A percentile compares a stretch with the other conserved stretches of the same genome.
Conservation (phyloP, 2,329 filamentous ascomycete species). For the Fusarium incarnatum region DNA sequence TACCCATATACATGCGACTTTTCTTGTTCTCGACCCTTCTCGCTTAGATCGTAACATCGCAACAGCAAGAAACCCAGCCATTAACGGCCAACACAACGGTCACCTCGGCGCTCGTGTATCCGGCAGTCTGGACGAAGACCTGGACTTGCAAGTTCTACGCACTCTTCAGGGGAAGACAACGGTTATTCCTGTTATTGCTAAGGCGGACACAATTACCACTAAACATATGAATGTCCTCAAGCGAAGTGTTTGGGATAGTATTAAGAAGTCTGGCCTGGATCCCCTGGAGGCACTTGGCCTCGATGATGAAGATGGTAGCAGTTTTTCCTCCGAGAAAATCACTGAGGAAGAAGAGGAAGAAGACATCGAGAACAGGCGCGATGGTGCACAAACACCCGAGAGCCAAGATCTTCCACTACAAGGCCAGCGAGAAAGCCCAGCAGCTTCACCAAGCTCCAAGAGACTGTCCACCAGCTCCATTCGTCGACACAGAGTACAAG, state of each 20-base stretch:
- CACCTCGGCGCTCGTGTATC: constrained; percentile 59
- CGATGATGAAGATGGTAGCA: constrained; percentile 77
- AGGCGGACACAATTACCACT: constrained; percentile 96
- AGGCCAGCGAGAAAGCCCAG: constrained; percentile 48
- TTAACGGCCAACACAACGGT: constrained; percentile 64
- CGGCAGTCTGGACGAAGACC: constrained; percentile 83
- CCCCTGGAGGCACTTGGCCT: constrained; percentile 88
- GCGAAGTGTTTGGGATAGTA: constrained; percentile 86
- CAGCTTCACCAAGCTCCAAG: constrained; percentile 56
- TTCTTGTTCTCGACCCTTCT: constrained; percentile 88
- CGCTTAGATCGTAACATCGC: constrained; percentile 87
- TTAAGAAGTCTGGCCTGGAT: constrained; percentile 88
- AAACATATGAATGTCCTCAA: constrained; percentile 94
- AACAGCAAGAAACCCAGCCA: constrained; percentile 66
- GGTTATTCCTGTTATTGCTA: constrained; percentile 94
- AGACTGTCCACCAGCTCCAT: constrained; percentile 60
- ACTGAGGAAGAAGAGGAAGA: constrained; percentile 63
- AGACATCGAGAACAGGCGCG: constrained; percentile 17
- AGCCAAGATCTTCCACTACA: constrained; percentile 56
- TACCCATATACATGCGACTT: constrained; percentile 96
- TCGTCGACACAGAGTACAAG: constrained; percentile 59
- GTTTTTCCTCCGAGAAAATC: constrained; percentile 65
- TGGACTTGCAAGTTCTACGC: constrained; percentile 90
- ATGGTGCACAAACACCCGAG: constrained; percentile 42
- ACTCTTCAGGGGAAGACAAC: constrained; percentile 93